Base-by-base conservation (phyloP, 305 asterid genomes). In the Striga hermonthica region DNA sequence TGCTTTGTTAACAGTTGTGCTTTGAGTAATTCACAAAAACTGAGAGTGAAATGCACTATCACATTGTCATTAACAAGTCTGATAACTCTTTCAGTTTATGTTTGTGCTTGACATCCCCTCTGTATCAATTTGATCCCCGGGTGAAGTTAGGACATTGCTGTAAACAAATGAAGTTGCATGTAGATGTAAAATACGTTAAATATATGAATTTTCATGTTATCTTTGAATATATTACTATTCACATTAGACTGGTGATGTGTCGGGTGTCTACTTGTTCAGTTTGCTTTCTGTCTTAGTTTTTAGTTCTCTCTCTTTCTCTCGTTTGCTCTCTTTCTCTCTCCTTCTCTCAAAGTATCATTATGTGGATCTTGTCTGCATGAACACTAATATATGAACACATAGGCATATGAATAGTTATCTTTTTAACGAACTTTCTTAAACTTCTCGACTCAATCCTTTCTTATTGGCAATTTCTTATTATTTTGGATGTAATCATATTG, bases 401-500 rank as follows among this genome's bases (percentile, higher is more conserved):
- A 22, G 31, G 31, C 31, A 22, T 22, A 22, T 22, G 31, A 22
- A 22, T 22, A 22, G 31, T 22, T 22, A 22, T 60, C 35, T 6
- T 22, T 38, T 72, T 45, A 1, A 12, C 48, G 9, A 34, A 10
- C 15, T 10, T 34, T 56, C 15, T 10, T 67, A 53, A 22, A 22
- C 31, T 22, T 22, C 31, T 22, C 31, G 31, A 22, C 31, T 22
- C 31, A 22, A 40, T 9, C 52, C 55, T 43, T 22, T 14, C 39
- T 57, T 40, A 47, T 59, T 64, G 57, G 12, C 41, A 9, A 40
- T 47, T n/a, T 66, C 45, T 8, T 44, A 22, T 22, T 22, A 22
- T 36, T 28, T 57, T 57, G 12, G 16, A 47, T 50, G 53, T 11
- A 56, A 55, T 66, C 36, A 3, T 70, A 36, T 72, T 66, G 75